phyloP scores from a whole-genome alignment of 2,329 filamentous ascomycete genomes.

The Ramularia collo-cygni region DNA sequence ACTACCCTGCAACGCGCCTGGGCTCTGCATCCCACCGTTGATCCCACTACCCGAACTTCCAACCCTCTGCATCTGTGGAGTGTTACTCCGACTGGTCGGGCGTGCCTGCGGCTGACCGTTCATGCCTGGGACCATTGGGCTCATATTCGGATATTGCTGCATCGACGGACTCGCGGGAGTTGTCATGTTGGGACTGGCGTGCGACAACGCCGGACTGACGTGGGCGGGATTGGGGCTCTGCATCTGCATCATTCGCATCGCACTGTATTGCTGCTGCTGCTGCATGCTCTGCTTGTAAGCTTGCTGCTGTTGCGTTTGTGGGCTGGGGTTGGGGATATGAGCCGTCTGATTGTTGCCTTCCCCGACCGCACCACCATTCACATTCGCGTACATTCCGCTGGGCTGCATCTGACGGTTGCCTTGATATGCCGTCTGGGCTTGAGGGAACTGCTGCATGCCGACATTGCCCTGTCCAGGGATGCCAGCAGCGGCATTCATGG shows the following conservation, averaged over 20 bases:
- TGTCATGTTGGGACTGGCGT: slow-evolving; percentile 25
- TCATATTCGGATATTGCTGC: slow-evolving; percentile 18
- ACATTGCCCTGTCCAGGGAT: slow-evolving; percentile 16
- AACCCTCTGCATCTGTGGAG: slow-evolving; percentile 28
- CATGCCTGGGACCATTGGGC: slow-evolving; percentile 4
- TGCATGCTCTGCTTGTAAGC: slow-evolving; percentile 28
- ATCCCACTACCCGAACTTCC: slow-evolving; percentile 25
- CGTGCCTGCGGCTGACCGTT: slow-evolving; percentile 10
- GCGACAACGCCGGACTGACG: slow-evolving; percentile 24
- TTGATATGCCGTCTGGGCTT: slow-evolving; percentile 22
- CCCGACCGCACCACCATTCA: slow-evolving; percentile 10
- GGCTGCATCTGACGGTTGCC: slow-evolving; percentile 14
- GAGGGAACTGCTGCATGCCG: slow-evolving; percentile 10
- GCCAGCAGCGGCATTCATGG: slow-evolving; percentile 34
- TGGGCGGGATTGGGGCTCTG: slow-evolving; percentile 21
- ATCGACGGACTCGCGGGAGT: slow-evolving; percentile 17
- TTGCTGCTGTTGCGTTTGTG: slow-evolving; percentile 14
- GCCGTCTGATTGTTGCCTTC: slow-evolving; percentile 5
- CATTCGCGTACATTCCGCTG: slow-evolving; percentile 5
- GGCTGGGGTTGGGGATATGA: slow-evolving; percentile 9
- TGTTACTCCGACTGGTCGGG: slow-evolving; percentile 25
- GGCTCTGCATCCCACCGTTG: slow-evolving; percentile 26
- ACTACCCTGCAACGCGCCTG: slow-evolving; percentile 26
- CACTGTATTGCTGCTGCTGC: slow-evolving; percentile 21
- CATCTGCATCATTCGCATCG: slow-evolving; percentile 21